Conservation (phyloP, 148 eudicot genomes). For the Tetragonia tetragonoides region DNA sequence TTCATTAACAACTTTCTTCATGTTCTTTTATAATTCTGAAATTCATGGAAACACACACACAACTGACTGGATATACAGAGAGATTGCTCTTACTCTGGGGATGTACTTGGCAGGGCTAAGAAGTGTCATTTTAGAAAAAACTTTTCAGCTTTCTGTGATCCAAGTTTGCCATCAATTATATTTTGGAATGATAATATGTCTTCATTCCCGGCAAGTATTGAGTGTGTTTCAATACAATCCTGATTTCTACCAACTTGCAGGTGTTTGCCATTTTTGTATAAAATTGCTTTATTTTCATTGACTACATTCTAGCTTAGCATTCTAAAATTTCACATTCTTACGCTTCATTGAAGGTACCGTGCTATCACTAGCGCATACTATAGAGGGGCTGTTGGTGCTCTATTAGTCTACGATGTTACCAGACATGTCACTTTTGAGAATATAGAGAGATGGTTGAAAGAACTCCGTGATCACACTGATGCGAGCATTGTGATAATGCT, state of each 20-base stretch:
- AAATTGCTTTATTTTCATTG: background rate
- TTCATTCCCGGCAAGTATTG: background rate
- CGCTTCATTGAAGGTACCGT: constrained; percentile 37
- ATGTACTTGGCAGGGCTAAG: no score
- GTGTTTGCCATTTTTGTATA: background rate
- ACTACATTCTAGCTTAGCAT: background rate
- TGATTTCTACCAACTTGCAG: background rate
- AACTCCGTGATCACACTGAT: constrained; percentile 50
- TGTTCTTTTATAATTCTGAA: no score
- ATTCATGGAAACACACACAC: no score
- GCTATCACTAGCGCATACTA: constrained; percentile 59
- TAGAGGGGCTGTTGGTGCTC: constrained; percentile 54
- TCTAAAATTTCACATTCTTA: no score
- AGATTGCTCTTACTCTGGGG: no score
- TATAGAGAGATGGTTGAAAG: constrained; percentile 53
- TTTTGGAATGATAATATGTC: background rate
- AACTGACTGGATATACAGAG: no score
- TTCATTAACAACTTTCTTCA: no score
- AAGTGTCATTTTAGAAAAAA: no score
- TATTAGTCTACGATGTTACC: constrained; percentile 49
- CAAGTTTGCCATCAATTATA: no score
- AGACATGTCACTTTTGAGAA: constrained; percentile 47
- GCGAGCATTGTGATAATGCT: constrained; percentile 49
- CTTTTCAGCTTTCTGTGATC: no score
- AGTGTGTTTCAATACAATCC: background rate